A percentile compares a stretch with the other conserved stretches of the same genome.
Conservation (phyloP, 139 green algal genomes). For the Medakamo hakoo region DNA sequence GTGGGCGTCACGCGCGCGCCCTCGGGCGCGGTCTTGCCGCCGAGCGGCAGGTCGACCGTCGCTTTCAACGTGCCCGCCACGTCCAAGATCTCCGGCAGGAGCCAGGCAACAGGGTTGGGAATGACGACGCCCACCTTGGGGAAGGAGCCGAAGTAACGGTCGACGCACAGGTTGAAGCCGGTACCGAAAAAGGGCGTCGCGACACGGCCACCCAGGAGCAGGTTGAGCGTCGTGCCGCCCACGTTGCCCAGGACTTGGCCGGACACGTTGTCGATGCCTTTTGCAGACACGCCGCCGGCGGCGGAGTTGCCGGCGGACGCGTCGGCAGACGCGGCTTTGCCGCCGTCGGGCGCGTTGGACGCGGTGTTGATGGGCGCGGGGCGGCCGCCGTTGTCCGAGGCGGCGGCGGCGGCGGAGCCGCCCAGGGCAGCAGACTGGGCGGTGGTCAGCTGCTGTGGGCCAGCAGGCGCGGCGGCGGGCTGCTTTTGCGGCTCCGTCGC, state of each 20-base stretch:
- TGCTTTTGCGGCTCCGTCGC: too few relatives aligned
- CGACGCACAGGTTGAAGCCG: conserved; percentile 6
- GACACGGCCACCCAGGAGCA: background rate
- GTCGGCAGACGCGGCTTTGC: background rate
- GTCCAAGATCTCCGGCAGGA: conserved; percentile 4
- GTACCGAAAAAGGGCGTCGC: conserved; percentile 8
- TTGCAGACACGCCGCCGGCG: too few relatives aligned
- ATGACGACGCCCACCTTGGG: conserved; percentile 7
- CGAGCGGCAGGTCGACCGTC: background rate
- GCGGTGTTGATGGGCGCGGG: background rate
- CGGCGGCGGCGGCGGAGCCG: background rate
- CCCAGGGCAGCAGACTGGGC: too few relatives aligned
- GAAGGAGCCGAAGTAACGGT: conserved; percentile 8
- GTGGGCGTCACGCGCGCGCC: background rate
- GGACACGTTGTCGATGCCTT: background rate
- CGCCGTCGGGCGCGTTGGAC: background rate
- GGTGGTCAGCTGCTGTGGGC: too few relatives aligned
- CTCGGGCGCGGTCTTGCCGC: background rate
- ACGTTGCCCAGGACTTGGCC: background rate
- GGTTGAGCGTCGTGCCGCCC: background rate
- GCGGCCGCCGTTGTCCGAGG: background rate
- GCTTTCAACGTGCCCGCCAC: background rate
- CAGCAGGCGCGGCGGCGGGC: too few relatives aligned
- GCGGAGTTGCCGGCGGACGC: background rate
- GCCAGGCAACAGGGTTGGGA: conserved; percentile 5